phyloP scores from a whole-genome alignment of 2,329 filamentous ascomycete species.

The Trichoderma asperellum region DNA sequence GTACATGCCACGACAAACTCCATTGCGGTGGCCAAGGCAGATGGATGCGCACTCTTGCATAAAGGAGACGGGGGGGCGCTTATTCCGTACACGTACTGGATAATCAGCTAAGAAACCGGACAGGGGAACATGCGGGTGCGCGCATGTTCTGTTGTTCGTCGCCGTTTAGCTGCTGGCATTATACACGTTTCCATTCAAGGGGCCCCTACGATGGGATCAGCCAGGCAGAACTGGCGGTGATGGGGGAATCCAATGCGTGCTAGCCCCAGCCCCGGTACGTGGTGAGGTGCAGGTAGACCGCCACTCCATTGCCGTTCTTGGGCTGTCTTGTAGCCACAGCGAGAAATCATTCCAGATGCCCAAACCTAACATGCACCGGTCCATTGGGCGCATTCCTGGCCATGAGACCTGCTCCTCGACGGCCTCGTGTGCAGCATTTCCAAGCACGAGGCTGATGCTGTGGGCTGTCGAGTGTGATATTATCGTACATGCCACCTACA shows the following conservation, averaged over 20 bases:
- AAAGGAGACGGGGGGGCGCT: slow-evolving; percentile 16
- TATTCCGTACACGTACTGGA: slow-evolving; percentile 5
- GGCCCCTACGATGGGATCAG: not conserved
- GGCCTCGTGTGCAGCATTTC: not conserved
- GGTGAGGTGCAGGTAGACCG: slow-evolving; percentile 8
- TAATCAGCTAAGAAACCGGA: slow-evolving; percentile 7
- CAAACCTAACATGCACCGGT: not conserved
- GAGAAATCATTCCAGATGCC: slow-evolving; percentile 13
- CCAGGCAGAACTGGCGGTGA: slow-evolving; percentile 25
- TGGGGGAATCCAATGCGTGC: not conserved
- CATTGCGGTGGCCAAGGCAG: not conserved
- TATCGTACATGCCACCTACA: not conserved
- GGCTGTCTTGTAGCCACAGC: not conserved
- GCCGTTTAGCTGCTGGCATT: not conserved
- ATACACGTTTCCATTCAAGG: not conserved
- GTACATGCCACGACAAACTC: slow-evolving; percentile 4
- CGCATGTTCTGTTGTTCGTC: not conserved
- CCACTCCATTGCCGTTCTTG: slow-evolving; percentile 11
- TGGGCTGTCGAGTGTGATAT: not conserved
- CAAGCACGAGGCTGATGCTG: not conserved
- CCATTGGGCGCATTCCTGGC: not conserved
- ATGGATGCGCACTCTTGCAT: slow-evolving; percentile 10
- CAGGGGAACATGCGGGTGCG: slow-evolving; percentile 13
- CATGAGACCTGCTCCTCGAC: not conserved
- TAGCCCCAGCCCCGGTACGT: not conserved